Percentiles rank a stretch among this genome's conserved stretches.
Evolutionary conservation across 2,329 filamentous ascomycete genomes (phyloP).

Genomic region (Hypoxylon sp.): DNA sequence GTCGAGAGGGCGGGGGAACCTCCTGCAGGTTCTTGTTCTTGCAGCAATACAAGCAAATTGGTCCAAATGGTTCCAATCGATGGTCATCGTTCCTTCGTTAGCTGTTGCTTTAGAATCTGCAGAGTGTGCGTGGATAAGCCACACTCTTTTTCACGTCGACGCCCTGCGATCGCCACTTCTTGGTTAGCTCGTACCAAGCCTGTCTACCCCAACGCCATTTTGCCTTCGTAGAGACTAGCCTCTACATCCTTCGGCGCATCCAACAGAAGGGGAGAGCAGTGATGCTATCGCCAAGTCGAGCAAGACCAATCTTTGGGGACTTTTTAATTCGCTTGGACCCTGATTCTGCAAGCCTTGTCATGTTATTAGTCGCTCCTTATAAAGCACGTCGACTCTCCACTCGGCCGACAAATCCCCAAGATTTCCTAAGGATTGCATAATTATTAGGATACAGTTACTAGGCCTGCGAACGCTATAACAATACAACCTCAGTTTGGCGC

Average conservation of each 20-base stretch:
- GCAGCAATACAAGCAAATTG: slow-evolving; percentile 35
- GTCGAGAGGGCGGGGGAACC: slow-evolving; percentile 43
- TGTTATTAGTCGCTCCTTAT: slow-evolving; percentile 23
- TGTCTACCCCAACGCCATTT: slow-evolving; percentile 29
- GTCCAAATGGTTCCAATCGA: slow-evolving; percentile 37
- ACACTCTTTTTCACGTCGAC: slow-evolving; percentile 28
- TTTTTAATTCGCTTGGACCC: slow-evolving; percentile 25
- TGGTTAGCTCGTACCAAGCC: slow-evolving; percentile 28
- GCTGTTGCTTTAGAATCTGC: slow-evolving; percentile 22
- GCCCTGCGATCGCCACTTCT: slow-evolving; percentile 35
- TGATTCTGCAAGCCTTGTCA: slow-evolving; percentile 29
- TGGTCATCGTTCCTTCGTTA: slow-evolving; percentile 31
- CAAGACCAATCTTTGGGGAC: slow-evolving; percentile 17
- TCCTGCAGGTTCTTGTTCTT: slow-evolving; percentile 39
- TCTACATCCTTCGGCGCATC: slow-evolving; percentile 19
- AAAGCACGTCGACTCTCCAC: slow-evolving; percentile 22
- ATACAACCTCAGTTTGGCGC: slow-evolving; percentile 23
- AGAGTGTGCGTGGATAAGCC: slow-evolving; percentile 32
- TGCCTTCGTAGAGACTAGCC: slow-evolving; percentile 19
- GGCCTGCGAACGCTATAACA: slow-evolving; percentile 17
- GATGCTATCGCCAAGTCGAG: slow-evolving; percentile 8
- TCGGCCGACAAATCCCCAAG: slow-evolving; percentile 32
- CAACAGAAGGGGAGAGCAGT: slow-evolving; percentile 23
- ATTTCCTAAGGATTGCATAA: slow-evolving; percentile 22
- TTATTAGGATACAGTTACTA: slow-evolving; percentile 17